Base-by-base conservation (phyloP, 176 grass and related monocot genomes). In the Paspalum vaginatum region DNA sequence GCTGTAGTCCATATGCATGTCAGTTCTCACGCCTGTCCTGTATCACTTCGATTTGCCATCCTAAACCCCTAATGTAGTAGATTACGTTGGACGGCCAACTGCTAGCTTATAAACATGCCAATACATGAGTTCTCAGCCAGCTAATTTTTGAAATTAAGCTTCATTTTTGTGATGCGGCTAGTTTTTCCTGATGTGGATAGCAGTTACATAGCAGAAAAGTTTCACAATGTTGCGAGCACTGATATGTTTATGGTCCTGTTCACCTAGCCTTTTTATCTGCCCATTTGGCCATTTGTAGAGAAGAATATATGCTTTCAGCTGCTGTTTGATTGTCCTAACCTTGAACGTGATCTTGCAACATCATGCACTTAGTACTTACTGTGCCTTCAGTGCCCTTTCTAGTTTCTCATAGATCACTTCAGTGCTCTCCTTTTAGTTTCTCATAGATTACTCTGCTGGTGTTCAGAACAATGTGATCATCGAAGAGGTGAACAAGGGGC, bases 401-500 rank as follows among this genome's bases (percentile, higher is more conserved):
- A 65, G 20, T 52, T 73, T 78, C 51, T 72, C 48, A 82, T 84
- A 42, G 17, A 20, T 60, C 32, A 3, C 51, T 18, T 11, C 1
- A 16, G 9, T 61, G 12, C 72, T 3, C 0, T 59, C 1, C 32
- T 32, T 37, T 69, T 46, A 77, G 21, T 46, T 69, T 70, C 72
- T 76, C 54, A 84, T 85, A 37, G 13, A 25, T 58, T 26, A 46
- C 21, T 43, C 54, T 44, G 3, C n/a, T 11, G 22, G 1, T 90
- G 48, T 72, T 72, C 73, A 94, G 95, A 91, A 83, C 65, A 94
- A 98, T 79, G 84, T 95, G 10, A 75, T 98, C 76, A 94, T 87
- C 12, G 87, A 98, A 72, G 89, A 94, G 83, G 90, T 74, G 44
- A 85, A 51, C 77, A 98, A 87, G 75, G 95, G 95, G 39, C 64